Percentiles rank a stretch among this genome's conserved stretches.
These are phyloP conservation scores for Quercus parvula DNA, from an alignment of 306 rosid species.

Conservation along the genomic window DNA sequence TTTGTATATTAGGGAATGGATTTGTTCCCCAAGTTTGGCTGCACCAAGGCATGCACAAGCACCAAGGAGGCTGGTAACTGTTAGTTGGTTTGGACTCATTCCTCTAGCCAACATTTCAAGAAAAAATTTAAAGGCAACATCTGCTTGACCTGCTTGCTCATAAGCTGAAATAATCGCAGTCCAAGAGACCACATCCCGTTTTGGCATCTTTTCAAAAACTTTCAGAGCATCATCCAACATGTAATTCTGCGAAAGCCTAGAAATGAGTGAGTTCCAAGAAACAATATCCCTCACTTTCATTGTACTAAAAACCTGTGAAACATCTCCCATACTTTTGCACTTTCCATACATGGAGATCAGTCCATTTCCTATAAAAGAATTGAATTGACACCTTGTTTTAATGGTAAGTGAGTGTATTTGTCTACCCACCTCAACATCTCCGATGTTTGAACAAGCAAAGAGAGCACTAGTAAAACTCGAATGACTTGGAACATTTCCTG, in stretches of 20 bases:
- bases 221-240: no score
- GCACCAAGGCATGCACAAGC: conserved; percentile 28
- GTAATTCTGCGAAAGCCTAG: conserved; percentile 15
- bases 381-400: conserved; percentile 31
- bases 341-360: conserved; percentile 39
- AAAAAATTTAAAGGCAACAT: conserved; percentile 25
- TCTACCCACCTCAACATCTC: conserved; percentile 24
- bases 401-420: conserved; percentile 32
- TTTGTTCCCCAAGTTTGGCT: conserved; percentile 30
- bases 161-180: conserved; percentile 35
- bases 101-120: conserved; percentile 27
- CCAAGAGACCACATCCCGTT: conserved; percentile 37
- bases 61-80: conserved; percentile 28
- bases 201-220: no score
- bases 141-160: conserved; percentile 23
- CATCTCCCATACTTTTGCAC: conserved; percentile 14
- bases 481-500: conserved; percentile 25
- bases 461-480: conserved; percentile 38
- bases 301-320: conserved; percentile 17
- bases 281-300: conserved; percentile 15
- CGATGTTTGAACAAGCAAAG: conserved; percentile 31
- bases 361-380: conserved; percentile 34
- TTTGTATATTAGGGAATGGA: conserved; percentile 26
- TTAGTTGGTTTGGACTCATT: conserved; percentile 19
- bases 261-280: conserved; percentile 30